Evolutionary conservation across 2,329 filamentous ascomycete genomes (phyloP), one percentile per base, ranked within the genome.

Genomic region (Harringtonia lauricola): DNA sequence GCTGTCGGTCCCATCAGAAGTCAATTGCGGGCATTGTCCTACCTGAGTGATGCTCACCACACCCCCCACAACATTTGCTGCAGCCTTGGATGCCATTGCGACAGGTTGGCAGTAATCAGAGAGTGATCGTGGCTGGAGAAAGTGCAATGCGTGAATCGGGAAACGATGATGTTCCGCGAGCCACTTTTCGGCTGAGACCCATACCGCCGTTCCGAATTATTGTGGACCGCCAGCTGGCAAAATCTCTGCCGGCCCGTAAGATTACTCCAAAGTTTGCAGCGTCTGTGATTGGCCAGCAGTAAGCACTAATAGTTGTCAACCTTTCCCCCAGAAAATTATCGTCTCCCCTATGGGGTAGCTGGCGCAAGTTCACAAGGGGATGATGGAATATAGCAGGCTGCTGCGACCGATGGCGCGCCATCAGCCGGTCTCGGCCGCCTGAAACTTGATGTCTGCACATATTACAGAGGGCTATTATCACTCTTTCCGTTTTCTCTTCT

Each of bases 31-130:
- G 13, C 17, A 22, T 15, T 14, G 39, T 52, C 65, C 54, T 67
- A 83, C 80, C 68, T 79, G 74, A 54, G 67, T 64, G 52, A 84
- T 66, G 55, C 66, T 67, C 45, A 81, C 62, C 46, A 73, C 67
- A 54, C 69, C 67, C 51, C 70, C 69, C 45, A 66, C 70, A 55
- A 68, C 69, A 59, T 77, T 77, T 44, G 69, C 68, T 57, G 65
- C 71, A 57, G 66, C 73, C 65, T 79, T 77, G 53, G 74, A 73
- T 55, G 74, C 76, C 78, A 81, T 81, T 49, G 19, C 37, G 19
- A 8, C 26, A 19, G 30, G 12, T 18, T 19, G 4, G 22, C 19
- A 5, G 30, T 13, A 17, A 19, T 10, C 14, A 9, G 26, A 13
- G 2, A 17, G 24, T 33, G 31, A 14, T 14, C 3, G 55, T 69